Conservation (phyloP, 2,329 filamentous ascomycete species). For the Aspergillus spinulosporus region DNA sequence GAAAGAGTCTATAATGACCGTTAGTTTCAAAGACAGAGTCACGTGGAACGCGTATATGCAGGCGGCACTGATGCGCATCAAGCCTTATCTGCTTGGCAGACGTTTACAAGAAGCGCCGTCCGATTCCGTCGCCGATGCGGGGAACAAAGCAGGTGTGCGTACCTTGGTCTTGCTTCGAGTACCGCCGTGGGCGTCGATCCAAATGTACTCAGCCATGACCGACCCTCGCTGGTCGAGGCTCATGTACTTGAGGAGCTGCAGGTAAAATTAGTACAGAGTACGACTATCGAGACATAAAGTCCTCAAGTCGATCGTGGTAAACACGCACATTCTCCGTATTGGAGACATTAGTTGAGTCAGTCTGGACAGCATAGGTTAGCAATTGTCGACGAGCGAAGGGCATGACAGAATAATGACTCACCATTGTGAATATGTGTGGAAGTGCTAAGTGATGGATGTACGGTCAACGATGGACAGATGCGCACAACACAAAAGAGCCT, state of each 20-base stretch:
- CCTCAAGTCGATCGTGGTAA: not conserved
- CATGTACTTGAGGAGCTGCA: slow-evolving; percentile 83
- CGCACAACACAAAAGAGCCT: slow-evolving; percentile 19
- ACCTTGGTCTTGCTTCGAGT: slow-evolving; percentile 96
- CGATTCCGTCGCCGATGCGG: not conserved
- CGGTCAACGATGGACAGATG: slow-evolving; percentile 14
- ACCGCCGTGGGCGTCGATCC: slow-evolving; percentile 82
- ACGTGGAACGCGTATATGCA: slow-evolving; percentile 34
- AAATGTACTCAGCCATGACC: slow-evolving; percentile 95
- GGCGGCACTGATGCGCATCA: slow-evolving; percentile 20
- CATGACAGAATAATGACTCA: slow-evolving; percentile 3
- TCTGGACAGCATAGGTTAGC: slow-evolving; percentile 41
- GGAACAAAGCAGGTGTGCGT: slow-evolving; percentile 45
- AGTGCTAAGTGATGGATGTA: slow-evolving; percentile 7
- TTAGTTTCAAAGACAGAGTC: slow-evolving; percentile 15
- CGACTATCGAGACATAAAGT: slow-evolving; percentile 30
- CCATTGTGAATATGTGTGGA: slow-evolving; percentile 20
- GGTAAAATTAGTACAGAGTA: slow-evolving; percentile 45
- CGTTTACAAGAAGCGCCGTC: not conserved
- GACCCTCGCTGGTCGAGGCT: slow-evolving; percentile 83
- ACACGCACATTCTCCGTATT: slow-evolving; percentile 49
- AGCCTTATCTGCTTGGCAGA: slow-evolving; percentile 26
- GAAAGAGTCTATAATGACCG: slow-evolving; percentile 58
- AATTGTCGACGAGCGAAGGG: not conserved
- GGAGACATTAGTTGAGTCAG: slow-evolving; percentile 48